These are phyloP conservation scores for Phytopythium ostracodes DNA, from an alignment of 352 stramenopile genomes.

Conservation along the genomic window DNA sequence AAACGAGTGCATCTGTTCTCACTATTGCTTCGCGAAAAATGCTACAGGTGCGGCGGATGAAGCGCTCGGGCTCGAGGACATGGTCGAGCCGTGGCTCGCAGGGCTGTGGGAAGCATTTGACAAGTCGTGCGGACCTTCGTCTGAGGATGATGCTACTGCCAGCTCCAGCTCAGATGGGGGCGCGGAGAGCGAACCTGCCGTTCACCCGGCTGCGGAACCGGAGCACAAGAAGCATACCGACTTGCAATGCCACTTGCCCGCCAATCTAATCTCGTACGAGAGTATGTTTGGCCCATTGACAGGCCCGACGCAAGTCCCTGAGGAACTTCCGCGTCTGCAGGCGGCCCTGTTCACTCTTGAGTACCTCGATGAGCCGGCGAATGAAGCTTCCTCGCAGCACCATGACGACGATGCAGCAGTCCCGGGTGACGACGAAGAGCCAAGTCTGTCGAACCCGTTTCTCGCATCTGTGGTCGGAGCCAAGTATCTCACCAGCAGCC, in stretches of 20 bases:
- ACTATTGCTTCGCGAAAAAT: not conserved
- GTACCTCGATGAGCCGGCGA: constrained; percentile 6
- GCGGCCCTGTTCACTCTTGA: constrained; percentile 32
- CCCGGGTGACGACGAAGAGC: constrained; percentile 16
- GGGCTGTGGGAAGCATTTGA: constrained; percentile 51
- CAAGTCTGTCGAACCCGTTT: constrained; percentile 49
- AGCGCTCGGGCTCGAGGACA: constrained; percentile 91
- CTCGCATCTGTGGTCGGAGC: constrained; percentile 33
- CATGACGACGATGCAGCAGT: not conserved
- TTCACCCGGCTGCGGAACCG: not conserved
- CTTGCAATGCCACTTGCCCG: constrained; percentile 27
- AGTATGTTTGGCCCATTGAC: constrained; percentile 48
- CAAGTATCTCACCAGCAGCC: constrained; percentile 42
- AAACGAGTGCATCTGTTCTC: not conserved
- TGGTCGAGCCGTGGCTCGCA: constrained; percentile 91
- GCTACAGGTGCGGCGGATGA: constrained; percentile 86
- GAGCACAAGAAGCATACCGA: not conserved
- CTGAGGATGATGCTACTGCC: constrained; percentile 5
- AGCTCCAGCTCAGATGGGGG: constrained; percentile 20
- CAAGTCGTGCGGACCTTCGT: constrained; percentile 21
- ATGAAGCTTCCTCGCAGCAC: not conserved
- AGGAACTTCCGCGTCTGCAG: constrained; percentile 56
- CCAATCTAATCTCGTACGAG: constrained; percentile 48
- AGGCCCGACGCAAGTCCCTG: constrained; percentile 26
- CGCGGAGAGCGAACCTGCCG: not conserved